Conservation (phyloP, 257 asterid species). For the Coffea eugenioides region DNA sequence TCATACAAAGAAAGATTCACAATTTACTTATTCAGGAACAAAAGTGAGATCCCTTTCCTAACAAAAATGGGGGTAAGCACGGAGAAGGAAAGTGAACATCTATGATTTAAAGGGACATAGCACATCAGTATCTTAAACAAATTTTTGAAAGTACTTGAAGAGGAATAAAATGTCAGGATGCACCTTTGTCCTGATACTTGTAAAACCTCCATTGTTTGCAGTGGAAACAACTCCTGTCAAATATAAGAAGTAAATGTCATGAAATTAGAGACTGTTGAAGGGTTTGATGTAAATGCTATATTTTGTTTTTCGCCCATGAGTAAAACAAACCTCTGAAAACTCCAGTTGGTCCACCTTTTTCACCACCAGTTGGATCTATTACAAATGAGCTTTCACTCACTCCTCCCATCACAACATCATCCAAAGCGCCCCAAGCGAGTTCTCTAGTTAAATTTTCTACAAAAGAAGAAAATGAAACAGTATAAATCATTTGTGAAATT, state of each 20-base stretch:
- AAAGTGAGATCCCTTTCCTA: neutral
- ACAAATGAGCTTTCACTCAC: constrained; percentile 86
- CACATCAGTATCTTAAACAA: neutral
- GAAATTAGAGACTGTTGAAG: neutral
- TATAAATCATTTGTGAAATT: neutral
- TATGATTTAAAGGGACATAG: neutral
- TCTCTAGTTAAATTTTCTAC: constrained; percentile 64
- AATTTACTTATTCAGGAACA: too few relatives aligned
- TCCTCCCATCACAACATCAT: constrained; percentile 99
- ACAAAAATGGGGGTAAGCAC: neutral
- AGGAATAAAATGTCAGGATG: constrained; percentile 14
- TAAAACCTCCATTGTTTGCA: constrained; percentile 93
- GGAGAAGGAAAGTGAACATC: neutral
- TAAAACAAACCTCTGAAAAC: constrained; percentile 67
- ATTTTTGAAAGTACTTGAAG: neutral
- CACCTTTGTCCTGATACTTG: constrained; percentile 87
- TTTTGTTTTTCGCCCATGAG: neutral
- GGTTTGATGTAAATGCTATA: neutral
- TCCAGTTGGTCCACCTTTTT: constrained; percentile 82
- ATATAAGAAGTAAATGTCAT: constrained; percentile 1
- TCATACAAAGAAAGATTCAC: neutral
- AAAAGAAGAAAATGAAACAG: neutral
- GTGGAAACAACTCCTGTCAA: constrained; percentile 76
- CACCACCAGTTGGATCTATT: constrained; percentile 72
- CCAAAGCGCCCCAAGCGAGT: constrained; percentile 92